Evolutionary conservation across 495 filamentous ascomycete genomes (phyloP).

Genomic region (Alectoria sarmentosa): DNA sequence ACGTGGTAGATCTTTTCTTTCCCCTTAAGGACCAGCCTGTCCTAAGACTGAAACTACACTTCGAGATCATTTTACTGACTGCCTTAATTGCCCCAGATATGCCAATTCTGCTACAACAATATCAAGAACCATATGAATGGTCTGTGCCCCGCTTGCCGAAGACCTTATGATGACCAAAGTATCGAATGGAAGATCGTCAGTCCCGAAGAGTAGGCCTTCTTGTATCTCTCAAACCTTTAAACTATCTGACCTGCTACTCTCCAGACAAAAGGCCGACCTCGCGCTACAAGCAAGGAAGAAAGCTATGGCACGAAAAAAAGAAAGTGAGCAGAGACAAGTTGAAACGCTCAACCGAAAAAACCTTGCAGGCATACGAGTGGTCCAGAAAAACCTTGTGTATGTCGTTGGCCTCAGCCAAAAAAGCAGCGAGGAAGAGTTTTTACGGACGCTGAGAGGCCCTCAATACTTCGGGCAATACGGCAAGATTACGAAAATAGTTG

Average conservation of each 20-base stretch:
- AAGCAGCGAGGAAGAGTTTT: slow-evolving; percentile 81
- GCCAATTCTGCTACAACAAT: slow-evolving; percentile 99
- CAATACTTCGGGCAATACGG: slow-evolving; percentile 99
- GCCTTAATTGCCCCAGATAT: slow-evolving; percentile 55
- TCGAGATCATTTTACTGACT: slow-evolving; percentile 7
- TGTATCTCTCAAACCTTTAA: neutral
- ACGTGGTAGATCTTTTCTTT: slow-evolving; percentile 20
- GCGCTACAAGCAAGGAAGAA: slow-evolving; percentile 87
- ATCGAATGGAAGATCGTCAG: slow-evolving; percentile 94
- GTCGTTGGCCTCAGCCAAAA: slow-evolving; percentile 89
- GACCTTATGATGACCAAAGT: slow-evolving; percentile 90
- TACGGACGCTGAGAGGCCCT: slow-evolving; percentile 75
- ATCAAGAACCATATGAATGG: slow-evolving; percentile 95
- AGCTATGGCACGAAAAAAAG: slow-evolving; percentile 84
- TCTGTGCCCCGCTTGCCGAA: slow-evolving; percentile 89
- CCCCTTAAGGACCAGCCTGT: neutral
- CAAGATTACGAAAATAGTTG: slow-evolving; percentile 97
- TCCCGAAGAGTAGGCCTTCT: slow-evolving; percentile 70
- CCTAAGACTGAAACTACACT: neutral
- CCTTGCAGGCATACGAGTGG: slow-evolving; percentile 85
- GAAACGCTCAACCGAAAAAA: slow-evolving; percentile 93
- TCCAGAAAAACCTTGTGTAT: slow-evolving; percentile 98
- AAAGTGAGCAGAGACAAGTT: slow-evolving; percentile 90
- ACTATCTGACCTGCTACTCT: neutral
- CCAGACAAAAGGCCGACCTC: slow-evolving; percentile 74